These are phyloP conservation scores for Ustilago tritici DNA, from an alignment of 1,284 basidiomycete genomes.

Conservation along the genomic window DNA sequence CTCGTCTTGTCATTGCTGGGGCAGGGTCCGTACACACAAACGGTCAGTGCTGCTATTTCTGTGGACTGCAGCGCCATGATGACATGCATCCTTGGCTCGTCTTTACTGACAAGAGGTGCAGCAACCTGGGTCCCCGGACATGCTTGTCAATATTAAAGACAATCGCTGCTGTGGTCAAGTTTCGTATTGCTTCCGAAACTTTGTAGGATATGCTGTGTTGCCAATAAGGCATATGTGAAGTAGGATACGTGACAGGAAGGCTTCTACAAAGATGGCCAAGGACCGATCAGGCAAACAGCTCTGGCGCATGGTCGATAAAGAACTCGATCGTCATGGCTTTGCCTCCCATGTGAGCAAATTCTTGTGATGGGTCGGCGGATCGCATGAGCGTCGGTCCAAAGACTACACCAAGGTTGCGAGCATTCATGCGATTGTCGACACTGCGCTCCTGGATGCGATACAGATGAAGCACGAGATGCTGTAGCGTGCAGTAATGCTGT, in stretches of 20 bases:
- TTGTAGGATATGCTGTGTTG: background rate
- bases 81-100: no score
- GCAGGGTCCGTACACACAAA: no score
- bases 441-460: slow-evolving; percentile 70
- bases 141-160: no score
- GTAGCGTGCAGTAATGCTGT: slow-evolving; percentile 88
- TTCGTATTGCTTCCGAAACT: background rate
- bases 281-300: slow-evolving; percentile 26
- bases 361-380: slow-evolving; percentile 84
- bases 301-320: slow-evolving; percentile 44
- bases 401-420: slow-evolving; percentile 97
- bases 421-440: slow-evolving; percentile 89
- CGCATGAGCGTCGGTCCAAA: slow-evolving; percentile 97
- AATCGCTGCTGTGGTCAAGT: background rate
- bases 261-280: background rate
- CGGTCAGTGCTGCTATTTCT: no score
- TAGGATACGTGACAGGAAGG: background rate
- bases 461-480: slow-evolving; percentile 86
- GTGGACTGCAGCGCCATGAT: no score
- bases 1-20: no score
- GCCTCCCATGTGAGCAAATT: slow-evolving; percentile 96
- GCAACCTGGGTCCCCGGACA: no score
- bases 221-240: background rate
- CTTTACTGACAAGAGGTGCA: no score
- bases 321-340: slow-evolving; percentile 80